A percentile compares a stretch with the other conserved stretches of the same genome.
These are phyloP conservation scores for Blastomyces percursus DNA, from an alignment of 2,329 filamentous ascomycete species.

Conservation along the genomic window DNA sequence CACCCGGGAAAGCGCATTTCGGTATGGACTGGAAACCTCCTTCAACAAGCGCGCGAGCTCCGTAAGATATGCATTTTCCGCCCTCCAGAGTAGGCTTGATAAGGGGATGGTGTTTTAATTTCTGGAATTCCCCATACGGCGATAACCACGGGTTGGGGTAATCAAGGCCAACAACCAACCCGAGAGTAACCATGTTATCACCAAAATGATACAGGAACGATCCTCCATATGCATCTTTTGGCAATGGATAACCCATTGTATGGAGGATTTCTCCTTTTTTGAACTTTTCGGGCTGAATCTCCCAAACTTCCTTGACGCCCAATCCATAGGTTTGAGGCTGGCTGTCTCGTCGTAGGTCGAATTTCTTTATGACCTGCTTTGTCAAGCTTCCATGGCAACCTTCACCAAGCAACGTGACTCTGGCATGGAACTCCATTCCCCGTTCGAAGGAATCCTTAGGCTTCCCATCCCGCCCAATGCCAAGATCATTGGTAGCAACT, in stretches of 20 bases:
- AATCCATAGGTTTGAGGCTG: slow-evolving; percentile 92
- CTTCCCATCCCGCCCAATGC: slow-evolving; percentile 68
- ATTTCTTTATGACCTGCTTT: slow-evolving; percentile 92
- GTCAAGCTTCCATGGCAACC: slow-evolving; percentile 92
- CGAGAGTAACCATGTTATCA: slow-evolving; percentile 87
- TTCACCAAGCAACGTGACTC: slow-evolving; percentile 83
- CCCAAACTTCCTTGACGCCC: slow-evolving; percentile 95
- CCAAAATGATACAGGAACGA: slow-evolving; percentile 99
- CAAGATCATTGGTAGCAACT: slow-evolving; percentile 91
- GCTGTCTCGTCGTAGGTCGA: slow-evolving; percentile 75
- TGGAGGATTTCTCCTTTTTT: slow-evolving; percentile 74
- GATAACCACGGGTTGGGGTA: slow-evolving; percentile 96
- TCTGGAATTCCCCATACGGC: slow-evolving; percentile 93
- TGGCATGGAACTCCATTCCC: slow-evolving; percentile 96
- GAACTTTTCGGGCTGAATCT: slow-evolving; percentile 87
- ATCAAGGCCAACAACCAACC: slow-evolving; percentile 84
- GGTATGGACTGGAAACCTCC: slow-evolving; percentile 97
- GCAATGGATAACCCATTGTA: slow-evolving; percentile 84
- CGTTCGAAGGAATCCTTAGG: slow-evolving; percentile 87
- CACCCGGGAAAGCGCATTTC: slow-evolving; percentile 91
- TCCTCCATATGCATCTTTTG: slow-evolving; percentile 83
- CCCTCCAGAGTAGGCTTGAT: slow-evolving; percentile 82
- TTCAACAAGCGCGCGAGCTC: slow-evolving; percentile 80
- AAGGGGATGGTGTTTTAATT: slow-evolving; percentile 94
- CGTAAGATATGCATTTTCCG: slow-evolving; percentile 95